Conservation (phyloP, 2,329 filamentous ascomycete species). For the Thielaviopsis populi region DNA sequence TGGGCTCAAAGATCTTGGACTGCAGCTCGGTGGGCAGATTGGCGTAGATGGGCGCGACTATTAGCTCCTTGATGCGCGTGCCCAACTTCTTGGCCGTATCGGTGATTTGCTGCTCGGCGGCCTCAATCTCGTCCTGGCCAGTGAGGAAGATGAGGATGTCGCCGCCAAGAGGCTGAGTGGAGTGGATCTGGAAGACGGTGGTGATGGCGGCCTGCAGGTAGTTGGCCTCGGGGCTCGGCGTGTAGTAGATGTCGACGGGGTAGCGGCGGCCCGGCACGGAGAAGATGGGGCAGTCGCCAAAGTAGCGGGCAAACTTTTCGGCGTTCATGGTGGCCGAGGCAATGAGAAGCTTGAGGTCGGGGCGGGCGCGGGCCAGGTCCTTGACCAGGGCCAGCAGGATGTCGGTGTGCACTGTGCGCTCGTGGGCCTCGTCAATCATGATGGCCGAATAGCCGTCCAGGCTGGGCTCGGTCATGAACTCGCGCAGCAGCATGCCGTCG, state of each 20-base stretch:
- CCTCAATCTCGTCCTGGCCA: slow-evolving; percentile 90
- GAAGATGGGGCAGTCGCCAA: slow-evolving; percentile 85
- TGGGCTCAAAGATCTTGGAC: slow-evolving; percentile 86
- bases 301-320: slow-evolving; percentile 80
- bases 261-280: slow-evolving; percentile 83
- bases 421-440: slow-evolving; percentile 97
- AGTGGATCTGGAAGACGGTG: slow-evolving; percentile 89
- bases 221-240: slow-evolving; percentile 79
- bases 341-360: slow-evolving; percentile 79
- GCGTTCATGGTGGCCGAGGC: slow-evolving; percentile 92
- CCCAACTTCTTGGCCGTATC: slow-evolving; percentile 82
- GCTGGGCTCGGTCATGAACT: slow-evolving; percentile 79
- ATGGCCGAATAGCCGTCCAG: slow-evolving; percentile 68
- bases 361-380: slow-evolving; percentile 67
- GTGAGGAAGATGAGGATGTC: slow-evolving; percentile 93
- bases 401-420: slow-evolving; percentile 80
- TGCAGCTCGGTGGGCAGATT: slow-evolving; percentile 85
- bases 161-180: slow-evolving; percentile 57
- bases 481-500: slow-evolving; percentile 82
- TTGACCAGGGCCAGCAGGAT: slow-evolving; percentile 79
- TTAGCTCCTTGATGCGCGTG: slow-evolving; percentile 66
- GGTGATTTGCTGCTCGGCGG: slow-evolving; percentile 66
- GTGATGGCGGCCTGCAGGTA: slow-evolving; percentile 84
- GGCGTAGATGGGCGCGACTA: slow-evolving; percentile 88
- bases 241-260: slow-evolving; percentile 85